Conservation (phyloP, 2,329 filamentous ascomycete genomes). For the Metarhizium guizhouense region DNA sequence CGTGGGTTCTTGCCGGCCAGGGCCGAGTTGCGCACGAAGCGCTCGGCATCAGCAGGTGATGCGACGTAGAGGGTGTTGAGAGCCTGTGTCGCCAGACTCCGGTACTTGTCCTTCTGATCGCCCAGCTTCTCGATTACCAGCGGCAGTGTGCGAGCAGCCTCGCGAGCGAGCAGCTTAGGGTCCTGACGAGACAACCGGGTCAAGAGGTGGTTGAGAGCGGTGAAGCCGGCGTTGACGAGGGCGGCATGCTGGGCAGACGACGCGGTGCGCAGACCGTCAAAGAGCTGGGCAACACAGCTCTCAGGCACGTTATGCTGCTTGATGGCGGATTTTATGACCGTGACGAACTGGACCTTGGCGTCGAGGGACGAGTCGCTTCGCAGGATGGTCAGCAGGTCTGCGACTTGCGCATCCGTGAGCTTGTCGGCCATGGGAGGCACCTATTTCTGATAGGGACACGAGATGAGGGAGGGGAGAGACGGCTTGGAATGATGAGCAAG, state of each 20-base stretch:
- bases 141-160: slow-evolving; percentile 63
- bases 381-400: slow-evolving; percentile 42
- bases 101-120: slow-evolving; percentile 79
- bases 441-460: slow-evolving; percentile 2
- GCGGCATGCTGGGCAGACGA: slow-evolving; percentile 68
- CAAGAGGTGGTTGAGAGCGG: slow-evolving; percentile 76
- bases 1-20: slow-evolving; percentile 73
- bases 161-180: slow-evolving; percentile 59
- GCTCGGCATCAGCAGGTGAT: slow-evolving; percentile 66
- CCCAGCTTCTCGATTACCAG: slow-evolving; percentile 77
- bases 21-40: slow-evolving; percentile 66
- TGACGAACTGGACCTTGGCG: slow-evolving; percentile 61
- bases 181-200: slow-evolving; percentile 83
- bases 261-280: slow-evolving; percentile 71
- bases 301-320: slow-evolving; percentile 90
- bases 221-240: slow-evolving; percentile 76
- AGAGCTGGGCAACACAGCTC: slow-evolving; percentile 58
- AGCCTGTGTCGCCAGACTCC: slow-evolving; percentile 63
- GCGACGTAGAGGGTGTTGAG: slow-evolving; percentile 69
- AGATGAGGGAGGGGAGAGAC: background rate
- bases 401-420: slow-evolving; percentile 50
- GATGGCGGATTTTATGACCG: slow-evolving; percentile 74
- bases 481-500: background rate
- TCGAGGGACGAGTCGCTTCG: slow-evolving; percentile 59
- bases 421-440: slow-evolving; percentile 41